Evolutionary conservation across 1,139 yeast genomes (phyloP), one percentile per base, ranked within the genome.

Genomic region (Torulaspora pretoriensis): DNA sequence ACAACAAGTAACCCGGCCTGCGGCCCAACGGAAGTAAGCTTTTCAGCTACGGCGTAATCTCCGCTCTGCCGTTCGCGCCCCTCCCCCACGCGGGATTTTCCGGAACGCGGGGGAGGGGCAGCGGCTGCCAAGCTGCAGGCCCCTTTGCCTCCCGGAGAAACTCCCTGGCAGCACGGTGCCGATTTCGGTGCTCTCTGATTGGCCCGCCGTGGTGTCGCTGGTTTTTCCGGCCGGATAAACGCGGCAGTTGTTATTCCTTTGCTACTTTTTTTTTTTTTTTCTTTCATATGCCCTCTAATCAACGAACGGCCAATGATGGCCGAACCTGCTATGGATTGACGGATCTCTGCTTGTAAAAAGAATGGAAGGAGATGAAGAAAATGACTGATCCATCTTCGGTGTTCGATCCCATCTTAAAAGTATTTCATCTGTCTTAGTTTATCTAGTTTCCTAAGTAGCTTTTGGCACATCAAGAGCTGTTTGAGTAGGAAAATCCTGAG

Each of bases 51-150:
- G 19, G 19, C 19, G 19, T 17, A 19, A 19, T 19, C 22, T 19
- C 22, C 22, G 7, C 7, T 19, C 22, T 19, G 22, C 22, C 22
- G 22, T 19, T 19, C 22, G 22, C 22, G 22, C 22, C 17, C 32
- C 22, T 29, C 32, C 19, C 32, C 32, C 32, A 29, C 32, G 32
- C 32, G 32, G 19, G 16, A 29, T 29, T 29, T 29, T 19, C 32
- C 5, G 5, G 22, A 19, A 16, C 32, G 32, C 22, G 32, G 32
- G 32, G 32, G 22, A 29, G 22, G 32, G 22, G 32, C 32, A 29
- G 10, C n/a, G n/a, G n/a, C 32, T 13, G n/a, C 19, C 22, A 5
- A 5, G 5, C 22, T 6, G 7, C 22, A 19, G 22, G 22, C 22
- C 22, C 22, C 22, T 19, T 19, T 3, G 22, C 22, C 22, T 3